phyloP scores from a whole-genome alignment of 2,329 filamentous ascomycete species.

The Hymenoscyphus repandus region DNA sequence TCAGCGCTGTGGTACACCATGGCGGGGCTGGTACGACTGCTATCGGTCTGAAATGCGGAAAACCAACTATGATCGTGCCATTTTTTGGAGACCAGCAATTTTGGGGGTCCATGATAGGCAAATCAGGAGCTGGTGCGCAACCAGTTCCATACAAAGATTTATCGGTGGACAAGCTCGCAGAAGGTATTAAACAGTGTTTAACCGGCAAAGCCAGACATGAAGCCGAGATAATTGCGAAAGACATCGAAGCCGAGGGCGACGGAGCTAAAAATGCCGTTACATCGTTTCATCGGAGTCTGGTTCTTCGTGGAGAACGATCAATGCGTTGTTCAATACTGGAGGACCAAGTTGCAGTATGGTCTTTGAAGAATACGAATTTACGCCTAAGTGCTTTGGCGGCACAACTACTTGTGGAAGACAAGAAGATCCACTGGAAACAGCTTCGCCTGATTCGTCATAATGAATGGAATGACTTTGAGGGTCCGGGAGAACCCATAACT shows the following conservation, averaged over 20 bases:
- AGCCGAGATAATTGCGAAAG: constrained; percentile 53
- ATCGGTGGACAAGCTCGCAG: constrained; percentile 56
- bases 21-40: constrained; percentile 76
- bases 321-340: constrained; percentile 64
- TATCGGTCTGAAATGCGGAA: constrained; percentile 64
- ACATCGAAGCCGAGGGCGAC: constrained; percentile 58
- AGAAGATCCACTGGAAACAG: constrained; percentile 58
- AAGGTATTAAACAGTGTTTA: constrained; percentile 66
- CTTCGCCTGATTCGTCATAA: constrained; percentile 59
- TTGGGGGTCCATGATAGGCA: constrained; percentile 67
- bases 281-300: constrained; percentile 59
- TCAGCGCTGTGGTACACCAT: constrained; percentile 65
- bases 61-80: constrained; percentile 70
- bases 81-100: constrained; percentile 79
- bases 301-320: constrained; percentile 43
- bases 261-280: constrained; percentile 65
- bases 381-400: constrained; percentile 60
- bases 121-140: constrained; percentile 57
- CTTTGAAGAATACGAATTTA: constrained; percentile 54
- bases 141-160: constrained; percentile 66
- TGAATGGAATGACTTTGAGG: constrained; percentile 75
- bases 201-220: constrained; percentile 54
- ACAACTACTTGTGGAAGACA: constrained; percentile 55
- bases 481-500: constrained; percentile 67
- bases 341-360: constrained; percentile 61